phyloP scores from a whole-genome alignment of 306 rosid genomes.

The Astragalus membranaceus region DNA sequence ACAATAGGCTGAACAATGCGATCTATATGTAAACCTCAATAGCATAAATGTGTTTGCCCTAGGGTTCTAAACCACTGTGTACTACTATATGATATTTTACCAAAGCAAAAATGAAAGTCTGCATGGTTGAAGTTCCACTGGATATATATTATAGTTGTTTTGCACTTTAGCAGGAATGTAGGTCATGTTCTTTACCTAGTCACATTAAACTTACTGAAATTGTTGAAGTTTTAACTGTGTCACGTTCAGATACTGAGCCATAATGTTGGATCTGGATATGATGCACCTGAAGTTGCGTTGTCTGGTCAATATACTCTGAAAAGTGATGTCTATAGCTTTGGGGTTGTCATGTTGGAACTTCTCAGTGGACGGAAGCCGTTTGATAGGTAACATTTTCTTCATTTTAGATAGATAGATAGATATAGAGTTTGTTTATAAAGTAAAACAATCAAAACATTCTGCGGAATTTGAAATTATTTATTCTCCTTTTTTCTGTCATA shows the following conservation, averaged over 20 bases:
- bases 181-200: neutral
- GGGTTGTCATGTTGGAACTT: constrained; percentile 95
- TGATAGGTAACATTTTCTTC: constrained; percentile 52
- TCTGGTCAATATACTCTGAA: constrained; percentile 70
- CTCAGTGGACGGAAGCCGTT: constrained; percentile 82
- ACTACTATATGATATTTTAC: neutral
- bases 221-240: neutral
- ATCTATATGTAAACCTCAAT: neutral
- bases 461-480: neutral
- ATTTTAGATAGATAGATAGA: neutral
- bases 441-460: constrained; percentile 3
- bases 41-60: neutral
- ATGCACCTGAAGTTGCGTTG: constrained; percentile 86
- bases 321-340: constrained; percentile 90
- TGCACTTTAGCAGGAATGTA: neutral
- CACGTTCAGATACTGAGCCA: constrained; percentile 56
- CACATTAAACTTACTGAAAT: neutral
- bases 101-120: neutral
- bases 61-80: neutral
- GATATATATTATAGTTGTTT: constrained; percentile 12
- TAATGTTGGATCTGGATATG: constrained; percentile 66
- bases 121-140: neutral
- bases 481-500: neutral
- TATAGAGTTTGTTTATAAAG: constrained; percentile 29
- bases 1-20: neutral